phyloP scores from a whole-genome alignment of 352 stramenopile genomes.

The Phytophthora sp. region DNA sequence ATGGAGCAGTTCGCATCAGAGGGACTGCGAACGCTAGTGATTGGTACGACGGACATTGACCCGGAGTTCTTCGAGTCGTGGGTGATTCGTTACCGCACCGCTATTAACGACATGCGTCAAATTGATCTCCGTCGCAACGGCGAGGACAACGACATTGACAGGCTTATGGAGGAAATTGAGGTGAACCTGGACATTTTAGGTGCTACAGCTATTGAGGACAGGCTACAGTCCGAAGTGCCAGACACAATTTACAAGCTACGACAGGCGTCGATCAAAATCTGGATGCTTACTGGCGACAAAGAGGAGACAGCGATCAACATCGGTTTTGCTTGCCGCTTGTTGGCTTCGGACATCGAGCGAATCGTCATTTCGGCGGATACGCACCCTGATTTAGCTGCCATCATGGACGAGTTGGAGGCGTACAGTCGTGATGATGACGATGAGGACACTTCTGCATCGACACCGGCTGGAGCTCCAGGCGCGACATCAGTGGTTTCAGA shows the following conservation, averaged over 20 bases:
- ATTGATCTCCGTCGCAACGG: slow-evolving; percentile 80
- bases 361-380: slow-evolving; percentile 84
- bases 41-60: slow-evolving; percentile 73
- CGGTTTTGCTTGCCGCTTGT: slow-evolving; percentile 90
- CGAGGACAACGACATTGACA: slow-evolving; percentile 81
- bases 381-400: slow-evolving; percentile 67
- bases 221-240: slow-evolving; percentile 91
- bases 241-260: slow-evolving; percentile 93
- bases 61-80: slow-evolving; percentile 64
- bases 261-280: slow-evolving; percentile 94
- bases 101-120: slow-evolving; percentile 88
- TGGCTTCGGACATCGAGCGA: slow-evolving; percentile 93
- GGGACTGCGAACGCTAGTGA: slow-evolving; percentile 90
- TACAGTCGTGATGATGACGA: slow-evolving; percentile 44
- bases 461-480: slow-evolving; percentile 1
- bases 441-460: slow-evolving; percentile 30
- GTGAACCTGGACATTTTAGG: slow-evolving; percentile 88
- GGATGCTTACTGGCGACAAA: slow-evolving; percentile 96
- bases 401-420: slow-evolving; percentile 64
- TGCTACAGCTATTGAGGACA: slow-evolving; percentile 95
- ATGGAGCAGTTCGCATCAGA: slow-evolving; percentile 91
- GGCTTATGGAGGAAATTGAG: slow-evolving; percentile 89
- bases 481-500: slow-evolving; percentile 9
- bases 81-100: slow-evolving; percentile 70
- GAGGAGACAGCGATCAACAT: slow-evolving; percentile 97